Evolutionary conservation across 2,329 filamentous ascomycete genomes (phyloP).

Genomic region (Pseudogymnoascus sp.): DNA sequence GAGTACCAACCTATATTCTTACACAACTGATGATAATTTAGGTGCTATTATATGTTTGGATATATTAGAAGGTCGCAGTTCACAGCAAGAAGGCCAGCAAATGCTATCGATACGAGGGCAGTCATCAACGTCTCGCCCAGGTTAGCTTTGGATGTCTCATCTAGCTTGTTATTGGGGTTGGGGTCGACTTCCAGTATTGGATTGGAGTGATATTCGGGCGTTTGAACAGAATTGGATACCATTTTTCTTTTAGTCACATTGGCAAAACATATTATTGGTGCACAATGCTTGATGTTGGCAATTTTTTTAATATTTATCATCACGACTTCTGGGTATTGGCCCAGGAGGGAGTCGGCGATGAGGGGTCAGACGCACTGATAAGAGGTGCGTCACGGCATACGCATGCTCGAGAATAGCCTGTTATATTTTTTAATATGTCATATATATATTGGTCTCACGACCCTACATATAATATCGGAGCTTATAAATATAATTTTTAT

Average conservation of each 20-base stretch:
- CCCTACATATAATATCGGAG: background rate
- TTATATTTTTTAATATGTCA: background rate
- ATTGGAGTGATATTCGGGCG: background rate
- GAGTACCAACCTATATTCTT: background rate
- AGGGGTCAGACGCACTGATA: background rate
- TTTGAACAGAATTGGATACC: background rate
- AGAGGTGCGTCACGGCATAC: background rate
- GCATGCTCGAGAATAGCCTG: background rate
- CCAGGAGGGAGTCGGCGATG: too few species aligned
- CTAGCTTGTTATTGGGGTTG: background rate
- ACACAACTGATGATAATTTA: background rate
- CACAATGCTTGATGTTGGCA: background rate
- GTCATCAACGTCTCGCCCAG: background rate
- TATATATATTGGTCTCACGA: constrained; percentile 1
- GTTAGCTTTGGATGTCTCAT: background rate
- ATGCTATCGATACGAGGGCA: background rate
- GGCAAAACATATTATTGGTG: background rate
- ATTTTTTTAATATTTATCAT: background rate
- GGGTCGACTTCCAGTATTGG: background rate
- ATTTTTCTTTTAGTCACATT: background rate
- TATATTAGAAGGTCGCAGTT: background rate
- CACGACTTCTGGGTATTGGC: background rate
- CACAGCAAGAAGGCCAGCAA: background rate
- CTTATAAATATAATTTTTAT: background rate
- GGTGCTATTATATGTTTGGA: background rate